These are phyloP conservation scores for Russula dissimulans DNA, from an alignment of 768 basidiomycete species.

Conservation along the genomic window DNA sequence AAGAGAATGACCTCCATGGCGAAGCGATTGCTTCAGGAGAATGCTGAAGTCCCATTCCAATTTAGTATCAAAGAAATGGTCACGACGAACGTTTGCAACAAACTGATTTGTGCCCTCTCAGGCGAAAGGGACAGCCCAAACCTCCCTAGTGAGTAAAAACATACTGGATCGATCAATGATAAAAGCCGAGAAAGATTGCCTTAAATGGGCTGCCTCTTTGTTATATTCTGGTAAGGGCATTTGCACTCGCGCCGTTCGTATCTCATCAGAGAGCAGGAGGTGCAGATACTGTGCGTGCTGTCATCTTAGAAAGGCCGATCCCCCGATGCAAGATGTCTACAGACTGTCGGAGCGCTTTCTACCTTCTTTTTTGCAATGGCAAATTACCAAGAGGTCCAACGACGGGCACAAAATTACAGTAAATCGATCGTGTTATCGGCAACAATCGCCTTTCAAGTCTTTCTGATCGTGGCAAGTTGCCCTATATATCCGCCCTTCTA, in stretches of 20 bases:
- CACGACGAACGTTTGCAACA: background rate
- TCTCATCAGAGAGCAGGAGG: slow-evolving; percentile 5
- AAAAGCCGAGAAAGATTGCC: slow-evolving; percentile 9
- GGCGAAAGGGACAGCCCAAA: slow-evolving; percentile 16
- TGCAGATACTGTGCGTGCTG: slow-evolving; percentile 13
- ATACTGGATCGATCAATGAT: slow-evolving; percentile 2
- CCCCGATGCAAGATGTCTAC: background rate
- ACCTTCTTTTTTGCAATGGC: slow-evolving; percentile 23
- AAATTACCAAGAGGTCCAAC: slow-evolving; percentile 22
- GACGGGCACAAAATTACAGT: slow-evolving; percentile 23
- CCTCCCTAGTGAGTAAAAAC: slow-evolving; percentile 17
- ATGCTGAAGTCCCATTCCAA: background rate
- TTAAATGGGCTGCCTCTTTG: slow-evolving; percentile 21
- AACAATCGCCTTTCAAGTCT: slow-evolving; percentile 14
- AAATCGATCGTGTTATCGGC: slow-evolving; percentile 22
- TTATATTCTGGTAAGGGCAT: slow-evolving; percentile 17
- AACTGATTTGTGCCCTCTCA: background rate
- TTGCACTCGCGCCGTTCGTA: background rate
- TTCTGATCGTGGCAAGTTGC: slow-evolving; percentile 20
- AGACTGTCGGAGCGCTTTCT: slow-evolving; percentile 21
- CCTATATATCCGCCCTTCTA: slow-evolving; percentile 23
- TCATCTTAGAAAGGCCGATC: background rate
- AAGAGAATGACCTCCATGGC: slow-evolving; percentile 11
- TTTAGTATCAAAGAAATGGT: slow-evolving; percentile 7
- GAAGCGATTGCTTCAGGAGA: background rate